Conservation (phyloP, 441 rosid genomes). For the Omphalea diandra region DNA sequence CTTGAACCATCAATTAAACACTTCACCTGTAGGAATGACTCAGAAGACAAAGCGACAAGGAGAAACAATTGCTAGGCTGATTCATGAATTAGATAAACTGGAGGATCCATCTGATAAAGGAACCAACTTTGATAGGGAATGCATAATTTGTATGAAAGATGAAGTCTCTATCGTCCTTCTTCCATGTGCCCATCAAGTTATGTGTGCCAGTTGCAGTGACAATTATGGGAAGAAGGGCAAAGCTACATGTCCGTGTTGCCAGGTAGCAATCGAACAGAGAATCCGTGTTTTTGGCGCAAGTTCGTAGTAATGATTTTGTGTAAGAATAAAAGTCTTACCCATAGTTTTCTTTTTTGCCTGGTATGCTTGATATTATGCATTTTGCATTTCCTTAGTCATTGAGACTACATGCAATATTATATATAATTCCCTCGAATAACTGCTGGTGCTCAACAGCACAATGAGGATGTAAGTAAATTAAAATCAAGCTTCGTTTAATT, state of each 20-base stretch:
- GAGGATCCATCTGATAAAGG: constrained; percentile 60
- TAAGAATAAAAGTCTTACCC: neutral
- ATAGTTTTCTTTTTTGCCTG: neutral
- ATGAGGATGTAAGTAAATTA: constrained; percentile 34
- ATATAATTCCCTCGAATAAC: constrained; percentile 11
- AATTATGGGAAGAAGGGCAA: constrained; percentile 71
- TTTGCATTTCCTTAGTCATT: constrained; percentile 6
- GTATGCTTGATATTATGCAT: constrained; percentile 20
- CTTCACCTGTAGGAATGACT: constrained; percentile 38
- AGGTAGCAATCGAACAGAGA: constrained; percentile 64
- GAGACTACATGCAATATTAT: constrained; percentile 7
- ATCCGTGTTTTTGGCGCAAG: constrained; percentile 82
- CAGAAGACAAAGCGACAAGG: constrained; percentile 51
- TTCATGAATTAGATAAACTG: constrained; percentile 62
- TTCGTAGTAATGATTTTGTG: constrained; percentile 33
- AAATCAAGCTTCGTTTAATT: constrained; percentile 14
- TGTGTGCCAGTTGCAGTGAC: constrained; percentile 78
- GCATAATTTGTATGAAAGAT: constrained; percentile 77
- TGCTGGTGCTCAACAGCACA: constrained; percentile 21
- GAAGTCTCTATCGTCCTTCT: constrained; percentile 87
- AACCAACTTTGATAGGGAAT: constrained; percentile 53
- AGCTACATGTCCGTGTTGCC: constrained; percentile 82
- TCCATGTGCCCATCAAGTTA: constrained; percentile 91
- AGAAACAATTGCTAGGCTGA: constrained; percentile 59
- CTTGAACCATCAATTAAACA: constrained; percentile 37